Base-by-base conservation (phyloP, 495 filamentous ascomycete species). In the Talaromyces borbonicus region DNA sequence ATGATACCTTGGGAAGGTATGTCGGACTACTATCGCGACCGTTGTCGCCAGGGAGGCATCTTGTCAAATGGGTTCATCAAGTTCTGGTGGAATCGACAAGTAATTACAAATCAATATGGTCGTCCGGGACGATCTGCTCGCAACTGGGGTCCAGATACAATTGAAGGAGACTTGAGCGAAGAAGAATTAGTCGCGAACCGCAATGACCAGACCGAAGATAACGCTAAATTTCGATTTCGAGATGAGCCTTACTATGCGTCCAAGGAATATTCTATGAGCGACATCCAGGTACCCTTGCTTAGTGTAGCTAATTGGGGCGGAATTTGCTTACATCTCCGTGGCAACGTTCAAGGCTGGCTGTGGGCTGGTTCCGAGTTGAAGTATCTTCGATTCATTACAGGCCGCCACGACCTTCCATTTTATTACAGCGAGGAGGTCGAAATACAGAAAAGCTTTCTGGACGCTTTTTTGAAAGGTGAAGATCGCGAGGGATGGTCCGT, bases 1-100 rank as follows among this genome's bases (percentile, higher is more conserved):
- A 81, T 82, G 9, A 66, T 82, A 8, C 79, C 79, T 0, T 83
- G 79, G 79, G 79, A 83, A 52, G 79, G 79, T n/a, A 79, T 82
- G 75, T 75, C 72, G 0, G 79, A 83, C 48, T 80, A 78, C 46
- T 83, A 82, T 52, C 71, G 78, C 0, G 79, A 82, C 46, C 63
- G 74, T 2, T 79, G 73, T 55, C 65, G 77, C 3, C 80, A 84
- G 47, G 81, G 81, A 2, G 81, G 80, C 1, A 83, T 85, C 32
- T 57, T 80, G 22, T 79, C 74, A 0, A 75, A 81, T 53, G 58
- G 57, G 2, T 84, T 83, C 56, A 80, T 84, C 51, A 59, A 67
- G 27, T 74, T 78, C 47, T 83, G 79, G 79, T 83, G 79, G 79
- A 65, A 80, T 55, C 65, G 78, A 1, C 79, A 83, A 57, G 43